A percentile compares a stretch with the other conserved stretches of the same genome.
phyloP scores from a whole-genome alignment of 805 yeast genomes.

The Candida khao-thaluensis region DNA sequence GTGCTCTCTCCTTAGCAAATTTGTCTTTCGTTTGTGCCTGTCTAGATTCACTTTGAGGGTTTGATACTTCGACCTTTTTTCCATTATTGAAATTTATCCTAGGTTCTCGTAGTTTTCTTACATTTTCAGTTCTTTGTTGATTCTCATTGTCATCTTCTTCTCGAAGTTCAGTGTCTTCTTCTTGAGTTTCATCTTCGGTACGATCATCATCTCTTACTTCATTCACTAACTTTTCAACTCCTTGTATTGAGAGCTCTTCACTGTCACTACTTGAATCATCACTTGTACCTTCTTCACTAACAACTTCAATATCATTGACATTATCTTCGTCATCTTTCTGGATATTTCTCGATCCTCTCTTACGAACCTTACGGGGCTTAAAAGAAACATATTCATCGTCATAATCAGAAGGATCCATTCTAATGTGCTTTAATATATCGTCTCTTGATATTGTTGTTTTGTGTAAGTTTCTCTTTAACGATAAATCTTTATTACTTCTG shows the following conservation, averaged over 20 bases:
- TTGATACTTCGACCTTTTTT: background rate
- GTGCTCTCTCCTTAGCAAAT: background rate
- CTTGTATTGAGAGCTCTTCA: background rate
- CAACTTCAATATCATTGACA: background rate
- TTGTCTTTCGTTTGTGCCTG: background rate
- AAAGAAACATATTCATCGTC: too few species aligned
- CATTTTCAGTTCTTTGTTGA: background rate
- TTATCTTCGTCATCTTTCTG: background rate
- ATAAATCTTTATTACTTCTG: conserved; percentile 5
- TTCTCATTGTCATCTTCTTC: background rate
- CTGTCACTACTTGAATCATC: background rate
- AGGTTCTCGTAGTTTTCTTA: too few species aligned
- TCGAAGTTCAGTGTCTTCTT: background rate
- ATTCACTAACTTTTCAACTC: background rate
- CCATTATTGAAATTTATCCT: too few species aligned
- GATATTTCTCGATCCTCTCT: background rate
- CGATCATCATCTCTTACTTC: background rate
- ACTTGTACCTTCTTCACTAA: background rate
- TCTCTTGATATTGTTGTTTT: background rate
- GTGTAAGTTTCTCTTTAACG: conserved; percentile 1
- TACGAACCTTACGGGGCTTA: too few species aligned
- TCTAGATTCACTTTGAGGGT: too few species aligned
- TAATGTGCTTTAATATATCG: background rate
- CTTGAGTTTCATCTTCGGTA: background rate
- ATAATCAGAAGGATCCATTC: conserved; percentile 1